Conservation (phyloP, 495 filamentous ascomycete genomes). For the Aspergillus saccharolyticus region DNA sequence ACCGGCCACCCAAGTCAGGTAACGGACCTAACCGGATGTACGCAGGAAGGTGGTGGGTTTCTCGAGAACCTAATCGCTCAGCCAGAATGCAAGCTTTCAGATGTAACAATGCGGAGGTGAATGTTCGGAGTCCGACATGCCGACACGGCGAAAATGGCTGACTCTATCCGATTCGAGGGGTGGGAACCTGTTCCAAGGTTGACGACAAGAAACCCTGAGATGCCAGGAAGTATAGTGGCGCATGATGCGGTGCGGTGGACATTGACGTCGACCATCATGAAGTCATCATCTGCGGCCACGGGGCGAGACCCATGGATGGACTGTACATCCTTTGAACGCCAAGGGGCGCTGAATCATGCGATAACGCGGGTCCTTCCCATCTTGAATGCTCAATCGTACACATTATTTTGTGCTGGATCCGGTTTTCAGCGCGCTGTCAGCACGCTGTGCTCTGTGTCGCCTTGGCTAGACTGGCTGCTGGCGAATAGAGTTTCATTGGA, state of each 20-base stretch:
- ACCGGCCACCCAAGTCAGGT: neutral
- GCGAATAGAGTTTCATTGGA: neutral
- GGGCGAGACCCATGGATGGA: neutral
- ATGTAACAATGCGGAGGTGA: neutral
- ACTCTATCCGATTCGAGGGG: neutral
- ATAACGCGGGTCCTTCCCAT: neutral
- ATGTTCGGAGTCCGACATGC: neutral
- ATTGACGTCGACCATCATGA: conserved; percentile 1
- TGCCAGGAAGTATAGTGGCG: neutral
- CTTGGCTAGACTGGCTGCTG: neutral
- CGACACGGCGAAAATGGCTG: neutral
- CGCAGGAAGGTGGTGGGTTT: neutral
- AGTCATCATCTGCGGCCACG: conserved; percentile 3
- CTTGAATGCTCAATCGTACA: neutral
- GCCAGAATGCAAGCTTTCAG: neutral
- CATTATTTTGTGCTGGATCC: neutral
- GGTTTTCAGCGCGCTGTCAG: no score
- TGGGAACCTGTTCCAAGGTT: neutral
- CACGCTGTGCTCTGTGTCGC: no score
- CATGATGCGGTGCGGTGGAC: neutral
- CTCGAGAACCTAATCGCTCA: neutral
- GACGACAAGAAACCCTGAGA: neutral
- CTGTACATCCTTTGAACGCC: neutral
- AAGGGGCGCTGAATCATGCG: neutral
- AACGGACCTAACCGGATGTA: neutral